Evolutionary conservation across 2,329 filamentous ascomycete species (phyloP).

Genomic region (Hymenoscyphus linearis): DNA sequence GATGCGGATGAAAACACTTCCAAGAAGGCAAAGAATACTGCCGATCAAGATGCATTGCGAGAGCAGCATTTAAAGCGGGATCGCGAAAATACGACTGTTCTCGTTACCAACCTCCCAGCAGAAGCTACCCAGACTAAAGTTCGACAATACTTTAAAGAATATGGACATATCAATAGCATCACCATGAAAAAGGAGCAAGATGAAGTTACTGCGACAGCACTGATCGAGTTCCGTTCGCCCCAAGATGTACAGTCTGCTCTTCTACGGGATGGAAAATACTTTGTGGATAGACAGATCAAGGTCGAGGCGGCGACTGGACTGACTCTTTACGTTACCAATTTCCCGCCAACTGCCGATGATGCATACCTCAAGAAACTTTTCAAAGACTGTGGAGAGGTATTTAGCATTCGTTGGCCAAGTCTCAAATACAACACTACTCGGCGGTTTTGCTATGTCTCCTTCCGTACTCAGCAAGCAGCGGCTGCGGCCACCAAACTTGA

Average conservation of each 20-base stretch:
- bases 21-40: constrained; percentile 37
- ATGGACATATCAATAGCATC: constrained; percentile 76
- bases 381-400: constrained; percentile 70
- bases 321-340: constrained; percentile 89
- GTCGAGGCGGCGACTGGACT: constrained; percentile 71
- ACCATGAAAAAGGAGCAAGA: constrained; percentile 60
- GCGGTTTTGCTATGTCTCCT: constrained; percentile 95
- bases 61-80: constrained; percentile 62
- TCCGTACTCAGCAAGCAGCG: constrained; percentile 63
- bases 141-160: constrained; percentile 86
- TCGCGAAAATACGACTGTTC: constrained; percentile 81
- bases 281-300: constrained; percentile 66
- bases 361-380: constrained; percentile 64
- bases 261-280: constrained; percentile 73
- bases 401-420: constrained; percentile 84
- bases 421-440: constrained; percentile 84
- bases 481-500: constrained; percentile 68
- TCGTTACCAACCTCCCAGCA: constrained; percentile 70
- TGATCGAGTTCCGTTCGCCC: constrained; percentile 77
- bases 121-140: constrained; percentile 67
- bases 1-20: constrained; percentile 62
- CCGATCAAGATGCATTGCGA: constrained; percentile 33
- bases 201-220: constrained; percentile 58
- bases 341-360: constrained; percentile 71
- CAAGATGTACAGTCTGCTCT: constrained; percentile 80